Evolutionary conservation across 148 eudicot species (phyloP).

Genomic region (Heliamphora exappendiculata): DNA sequence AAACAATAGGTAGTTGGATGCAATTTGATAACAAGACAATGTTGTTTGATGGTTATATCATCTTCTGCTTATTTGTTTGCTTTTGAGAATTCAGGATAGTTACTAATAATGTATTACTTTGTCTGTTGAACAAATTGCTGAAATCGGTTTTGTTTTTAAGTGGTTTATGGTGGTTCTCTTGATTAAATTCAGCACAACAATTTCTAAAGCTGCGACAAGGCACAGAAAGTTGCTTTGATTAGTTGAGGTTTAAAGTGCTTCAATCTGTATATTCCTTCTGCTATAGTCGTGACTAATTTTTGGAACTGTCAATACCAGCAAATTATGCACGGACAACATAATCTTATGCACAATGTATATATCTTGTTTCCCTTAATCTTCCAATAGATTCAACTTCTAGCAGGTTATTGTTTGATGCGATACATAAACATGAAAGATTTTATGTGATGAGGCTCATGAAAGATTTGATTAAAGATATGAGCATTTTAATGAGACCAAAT

Average conservation of each 20-base stretch:
- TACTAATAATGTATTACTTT: neutral
- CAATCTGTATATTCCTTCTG: too few species aligned
- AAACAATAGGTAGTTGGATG: conserved; percentile 37
- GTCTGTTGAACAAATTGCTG: neutral
- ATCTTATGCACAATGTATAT: neutral
- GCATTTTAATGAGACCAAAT: too few species aligned
- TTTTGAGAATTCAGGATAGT: neutral
- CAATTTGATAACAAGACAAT: neutral
- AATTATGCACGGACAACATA: neutral
- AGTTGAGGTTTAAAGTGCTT: too few species aligned
- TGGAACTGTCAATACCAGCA: neutral
- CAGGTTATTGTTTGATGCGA: neutral
- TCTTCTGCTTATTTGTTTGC: conserved; percentile 1
- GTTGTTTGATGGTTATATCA: neutral
- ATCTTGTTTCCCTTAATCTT: neutral
- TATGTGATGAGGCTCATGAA: too few species aligned
- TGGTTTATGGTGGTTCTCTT: neutral
- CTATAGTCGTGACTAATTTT: neutral
- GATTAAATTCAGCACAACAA: neutral
- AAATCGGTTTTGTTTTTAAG: neutral
- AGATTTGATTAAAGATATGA: too few species aligned
- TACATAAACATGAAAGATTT: neutral
- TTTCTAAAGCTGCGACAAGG: neutral
- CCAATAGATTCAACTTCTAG: neutral
- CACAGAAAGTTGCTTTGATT: neutral